A percentile compares a stretch with the other conserved stretches of the same genome.
These are phyloP conservation scores for Chaetomium strumarium DNA, from an alignment of 2,329 filamentous ascomycete species.

Conservation along the genomic window DNA sequence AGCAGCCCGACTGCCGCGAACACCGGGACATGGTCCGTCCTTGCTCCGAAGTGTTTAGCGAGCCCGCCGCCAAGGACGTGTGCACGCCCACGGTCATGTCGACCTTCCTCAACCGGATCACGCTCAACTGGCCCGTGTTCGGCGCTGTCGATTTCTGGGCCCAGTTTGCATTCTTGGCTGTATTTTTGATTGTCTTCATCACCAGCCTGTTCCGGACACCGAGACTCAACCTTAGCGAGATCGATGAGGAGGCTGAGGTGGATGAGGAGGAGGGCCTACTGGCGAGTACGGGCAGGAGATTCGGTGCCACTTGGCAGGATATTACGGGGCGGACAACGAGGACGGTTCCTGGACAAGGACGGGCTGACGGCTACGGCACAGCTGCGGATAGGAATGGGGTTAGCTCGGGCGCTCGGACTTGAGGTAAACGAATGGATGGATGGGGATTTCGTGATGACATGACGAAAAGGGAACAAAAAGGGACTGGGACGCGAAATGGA, in stretches of 20 bases:
- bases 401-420: neutral
- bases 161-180: conserved; percentile 80
- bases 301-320: conserved; percentile 85
- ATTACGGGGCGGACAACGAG: conserved; percentile 54
- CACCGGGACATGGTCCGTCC: conserved; percentile 67
- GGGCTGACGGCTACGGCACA: conserved; percentile 18
- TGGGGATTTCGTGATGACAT: neutral
- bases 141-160: conserved; percentile 93
- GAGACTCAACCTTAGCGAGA: conserved; percentile 64
- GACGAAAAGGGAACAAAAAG: neutral
- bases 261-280: conserved; percentile 92
- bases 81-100: conserved; percentile 90
- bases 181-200: conserved; percentile 77
- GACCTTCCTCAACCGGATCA: conserved; percentile 87
- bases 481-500: neutral
- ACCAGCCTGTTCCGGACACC: conserved; percentile 77
- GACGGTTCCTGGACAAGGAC: neutral
- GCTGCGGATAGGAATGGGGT: conserved; percentile 6
- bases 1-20: conserved; percentile 68
- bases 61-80: conserved; percentile 66
- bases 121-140: conserved; percentile 92
- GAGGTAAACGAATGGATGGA: neutral
- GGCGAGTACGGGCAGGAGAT: conserved; percentile 72
- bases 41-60: conserved; percentile 71
- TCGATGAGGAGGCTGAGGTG: conserved; percentile 84